Percentiles rank a stretch among this genome's conserved stretches.
phyloP scores from a whole-genome alignment of 495 filamentous ascomycete genomes.

The Aspergillus funiculosus region DNA sequence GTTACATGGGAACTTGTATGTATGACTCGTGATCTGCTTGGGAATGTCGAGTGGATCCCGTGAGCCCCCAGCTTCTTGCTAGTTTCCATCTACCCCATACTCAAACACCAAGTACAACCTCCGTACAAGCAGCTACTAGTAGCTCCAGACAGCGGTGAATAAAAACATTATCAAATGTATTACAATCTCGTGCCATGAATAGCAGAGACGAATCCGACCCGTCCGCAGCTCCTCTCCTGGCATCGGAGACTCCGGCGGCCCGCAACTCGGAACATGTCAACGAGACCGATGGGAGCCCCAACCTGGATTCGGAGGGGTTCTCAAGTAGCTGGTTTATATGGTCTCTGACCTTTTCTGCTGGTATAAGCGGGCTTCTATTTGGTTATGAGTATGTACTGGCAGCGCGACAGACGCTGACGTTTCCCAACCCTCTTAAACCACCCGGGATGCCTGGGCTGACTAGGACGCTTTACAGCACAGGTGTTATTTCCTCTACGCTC shows the following conservation, averaged over 20 bases:
- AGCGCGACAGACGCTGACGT: background rate
- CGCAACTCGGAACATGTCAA: conserved; percentile 12
- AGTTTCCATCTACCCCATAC: too few relatives aligned
- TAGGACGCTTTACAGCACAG: conserved; percentile 65
- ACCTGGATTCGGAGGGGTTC: conserved; percentile 10
- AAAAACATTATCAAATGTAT: background rate
- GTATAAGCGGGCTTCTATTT: conserved; percentile 81
- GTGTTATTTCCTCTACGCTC: conserved; percentile 83
- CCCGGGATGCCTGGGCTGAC: conserved; percentile 19
- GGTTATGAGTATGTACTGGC: conserved; percentile 60
- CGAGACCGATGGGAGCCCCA: conserved; percentile 11
- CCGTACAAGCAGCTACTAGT: too few relatives aligned
- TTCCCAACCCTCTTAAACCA: conserved; percentile 1
- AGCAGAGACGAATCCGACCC: conserved; percentile 22
- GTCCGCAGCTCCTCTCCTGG: conserved; percentile 30
- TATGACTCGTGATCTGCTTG: too few relatives aligned
- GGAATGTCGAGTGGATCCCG: too few relatives aligned
- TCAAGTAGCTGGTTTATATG: conserved; percentile 54
- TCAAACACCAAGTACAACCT: too few relatives aligned
- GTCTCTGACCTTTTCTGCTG: conserved; percentile 72
- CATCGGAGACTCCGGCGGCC: conserved; percentile 12
- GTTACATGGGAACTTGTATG: too few relatives aligned
- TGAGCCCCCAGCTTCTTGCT: too few relatives aligned
- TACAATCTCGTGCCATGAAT: conserved; percentile 22
- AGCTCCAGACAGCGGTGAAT: background rate